A percentile compares a stretch with the other conserved stretches of the same genome.
Evolutionary conservation across 2,329 filamentous ascomycete species (phyloP).

Genomic region (Colletotrichum melonis): DNA sequence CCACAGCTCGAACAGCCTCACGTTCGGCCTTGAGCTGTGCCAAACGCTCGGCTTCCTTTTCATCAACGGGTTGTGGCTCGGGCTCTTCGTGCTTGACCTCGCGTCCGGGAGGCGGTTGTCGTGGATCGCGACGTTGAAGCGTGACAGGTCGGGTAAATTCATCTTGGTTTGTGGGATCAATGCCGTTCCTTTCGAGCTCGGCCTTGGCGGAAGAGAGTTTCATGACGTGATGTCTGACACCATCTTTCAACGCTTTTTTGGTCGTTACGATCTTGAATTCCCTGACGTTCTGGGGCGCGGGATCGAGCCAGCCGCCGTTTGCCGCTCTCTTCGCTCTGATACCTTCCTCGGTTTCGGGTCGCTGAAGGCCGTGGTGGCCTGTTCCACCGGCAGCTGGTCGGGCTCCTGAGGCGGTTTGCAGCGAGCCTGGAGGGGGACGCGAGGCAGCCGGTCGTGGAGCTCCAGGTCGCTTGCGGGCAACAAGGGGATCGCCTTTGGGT

Average conservation of each 20-base stretch:
- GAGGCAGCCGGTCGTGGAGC: constrained; percentile 41
- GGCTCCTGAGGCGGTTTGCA: constrained; percentile 35
- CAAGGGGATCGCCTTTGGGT: constrained; percentile 70
- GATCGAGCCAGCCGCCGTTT: constrained; percentile 68
- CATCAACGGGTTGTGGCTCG: constrained; percentile 58
- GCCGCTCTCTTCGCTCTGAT: constrained; percentile 40
- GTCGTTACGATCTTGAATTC: constrained; percentile 78
- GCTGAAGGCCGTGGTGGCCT: constrained; percentile 23
- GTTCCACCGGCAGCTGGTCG: constrained; percentile 23
- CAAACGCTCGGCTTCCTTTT: constrained; percentile 70
- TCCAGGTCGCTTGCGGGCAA: constrained; percentile 67
- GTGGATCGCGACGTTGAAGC: constrained; percentile 88
- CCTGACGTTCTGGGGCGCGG: constrained; percentile 53
- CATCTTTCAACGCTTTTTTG: constrained; percentile 82
- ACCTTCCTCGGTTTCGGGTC: constrained; percentile 39
- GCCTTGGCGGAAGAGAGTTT: constrained; percentile 73
- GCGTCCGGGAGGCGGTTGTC: constrained; percentile 73
- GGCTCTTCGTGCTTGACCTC: constrained; percentile 70
- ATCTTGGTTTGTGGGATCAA: constrained; percentile 76
- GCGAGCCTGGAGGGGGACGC: constrained; percentile 42
- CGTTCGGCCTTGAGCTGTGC: constrained; percentile 82
- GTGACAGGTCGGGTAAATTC: constrained; percentile 91
- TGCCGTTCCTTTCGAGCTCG: constrained; percentile 62
- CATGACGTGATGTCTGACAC: constrained; percentile 88
- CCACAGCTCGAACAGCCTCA: constrained; percentile 86